Base-by-base conservation (phyloP, 768 basidiomycete genomes). In the Phanerodontia chrysosporium region DNA sequence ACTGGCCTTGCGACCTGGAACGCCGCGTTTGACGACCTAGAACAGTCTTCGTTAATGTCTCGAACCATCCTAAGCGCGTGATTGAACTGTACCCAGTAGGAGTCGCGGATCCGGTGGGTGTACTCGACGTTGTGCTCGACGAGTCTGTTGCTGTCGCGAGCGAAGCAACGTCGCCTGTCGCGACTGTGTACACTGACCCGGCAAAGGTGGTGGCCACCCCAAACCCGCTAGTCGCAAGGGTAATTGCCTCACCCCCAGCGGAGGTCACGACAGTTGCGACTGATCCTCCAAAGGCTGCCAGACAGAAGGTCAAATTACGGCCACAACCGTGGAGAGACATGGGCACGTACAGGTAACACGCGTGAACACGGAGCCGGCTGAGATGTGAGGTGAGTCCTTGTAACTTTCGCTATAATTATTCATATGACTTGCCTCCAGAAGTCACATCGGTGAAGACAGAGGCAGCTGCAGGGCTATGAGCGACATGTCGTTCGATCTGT, bases 161-260 rank as follows among this genome's bases (percentile, higher is more conserved):
- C 9, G 39, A 29, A 13, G 58, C 16, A 24, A 25, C 73, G 51
- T 70, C 75, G 22, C 62, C 69, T 1, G 80, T 80, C 1, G 80
- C 79, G 22, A 78, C 74, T 16, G 80, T 84, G 69, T 78, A 86
- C 1, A 79, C 67, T 8, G 78, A 77, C 35, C 85, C 85, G 25
- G 77, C 82, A 61, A 76, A 78, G 21, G 80, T 77, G 28, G 84
- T 86, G 8, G 71, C 74, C 16, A 74, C 73, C 16, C 73, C 74
- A 6, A 59, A 69, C 30, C 71, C 72, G 52, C 69, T 66, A 66
- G 77, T 44, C 27, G 84, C 86, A 21, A 89, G 76, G 0, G 86
- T 89, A 58, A 87, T 71, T 1, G 79, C 86, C 45, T 76, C 64
- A 12, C 86, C 87, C 7, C 84, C 87, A 10, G 67, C 78, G 44